These are phyloP conservation scores for Phlebiopsis flavidoalba DNA, from an alignment of 768 basidiomycete species.

Conservation along the genomic window DNA sequence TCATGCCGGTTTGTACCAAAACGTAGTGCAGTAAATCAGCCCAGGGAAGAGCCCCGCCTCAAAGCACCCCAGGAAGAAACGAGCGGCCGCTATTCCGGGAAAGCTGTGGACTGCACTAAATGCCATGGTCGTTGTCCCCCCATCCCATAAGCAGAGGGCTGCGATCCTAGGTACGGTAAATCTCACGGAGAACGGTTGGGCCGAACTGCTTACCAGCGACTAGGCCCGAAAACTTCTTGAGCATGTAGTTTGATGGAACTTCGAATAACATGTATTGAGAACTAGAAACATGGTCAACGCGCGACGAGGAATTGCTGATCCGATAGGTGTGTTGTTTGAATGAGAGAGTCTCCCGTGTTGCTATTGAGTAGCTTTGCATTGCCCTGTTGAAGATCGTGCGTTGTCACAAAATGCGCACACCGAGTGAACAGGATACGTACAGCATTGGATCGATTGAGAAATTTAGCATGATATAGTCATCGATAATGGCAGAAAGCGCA, in stretches of 20 bases:
- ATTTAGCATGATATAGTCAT: slow-evolving; percentile 17
- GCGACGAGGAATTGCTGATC: slow-evolving; percentile 30
- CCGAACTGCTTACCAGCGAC: slow-evolving; percentile 24
- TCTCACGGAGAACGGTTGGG: background rate
- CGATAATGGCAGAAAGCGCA: slow-evolving; percentile 13
- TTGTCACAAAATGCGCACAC: background rate
- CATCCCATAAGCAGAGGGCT: slow-evolving; percentile 35
- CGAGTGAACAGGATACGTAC: slow-evolving; percentile 6
- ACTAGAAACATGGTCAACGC: slow-evolving; percentile 32
- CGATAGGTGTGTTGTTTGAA: slow-evolving; percentile 24
- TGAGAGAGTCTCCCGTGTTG: slow-evolving; percentile 26
- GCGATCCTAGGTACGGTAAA: slow-evolving; percentile 31
- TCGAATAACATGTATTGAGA: slow-evolving; percentile 38
- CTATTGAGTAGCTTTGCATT: slow-evolving; percentile 30
- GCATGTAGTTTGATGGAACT: slow-evolving; percentile 34
- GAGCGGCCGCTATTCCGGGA: slow-evolving; percentile 32
- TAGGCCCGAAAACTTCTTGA: slow-evolving; percentile 33
- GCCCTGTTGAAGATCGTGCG: slow-evolving; percentile 16
- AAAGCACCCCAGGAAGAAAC: slow-evolving; percentile 39
- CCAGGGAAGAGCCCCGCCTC: slow-evolving; percentile 41
- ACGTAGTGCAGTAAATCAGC: slow-evolving; percentile 37
- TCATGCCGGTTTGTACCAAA: slow-evolving; percentile 37
- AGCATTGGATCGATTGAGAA: slow-evolving; percentile 19
- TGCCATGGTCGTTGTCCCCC: slow-evolving; percentile 34
- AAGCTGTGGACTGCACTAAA: slow-evolving; percentile 29